Conservation (phyloP, 2,329 filamentous ascomycete species). For the Torrubiella hemipterigena region DNA sequence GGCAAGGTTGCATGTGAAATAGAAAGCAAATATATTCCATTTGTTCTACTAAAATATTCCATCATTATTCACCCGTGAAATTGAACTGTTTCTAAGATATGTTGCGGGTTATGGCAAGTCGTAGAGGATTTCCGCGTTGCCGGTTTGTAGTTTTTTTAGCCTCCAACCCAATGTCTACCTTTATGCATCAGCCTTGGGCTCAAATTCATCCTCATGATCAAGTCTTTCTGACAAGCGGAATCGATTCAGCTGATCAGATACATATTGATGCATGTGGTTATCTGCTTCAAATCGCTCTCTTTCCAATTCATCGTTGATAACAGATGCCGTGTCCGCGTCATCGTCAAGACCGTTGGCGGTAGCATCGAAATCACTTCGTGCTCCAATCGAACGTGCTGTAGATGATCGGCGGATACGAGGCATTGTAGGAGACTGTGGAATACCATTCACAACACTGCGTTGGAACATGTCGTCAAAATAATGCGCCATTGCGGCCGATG, state of each 20-base stretch:
- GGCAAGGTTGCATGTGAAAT: constrained; percentile 9
- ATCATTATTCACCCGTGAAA: background rate
- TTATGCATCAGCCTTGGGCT: constrained; percentile 25
- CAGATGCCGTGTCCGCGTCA: constrained; percentile 23
- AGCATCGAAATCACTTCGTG: constrained; percentile 64
- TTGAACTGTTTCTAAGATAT: background rate
- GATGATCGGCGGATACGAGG: constrained; percentile 63
- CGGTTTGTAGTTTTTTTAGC: background rate
- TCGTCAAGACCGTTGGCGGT: constrained; percentile 34
- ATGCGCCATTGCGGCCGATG: constrained; percentile 70
- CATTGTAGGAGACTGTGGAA: constrained; percentile 25
- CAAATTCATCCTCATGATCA: constrained; percentile 32
- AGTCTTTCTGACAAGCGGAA: constrained; percentile 33
- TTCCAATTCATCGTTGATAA: constrained; percentile 24
- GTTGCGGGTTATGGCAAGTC: too few relatives aligned
- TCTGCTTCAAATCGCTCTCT: constrained; percentile 44
- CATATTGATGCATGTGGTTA: constrained; percentile 67
- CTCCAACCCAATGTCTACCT: background rate
- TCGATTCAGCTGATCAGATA: constrained; percentile 66
- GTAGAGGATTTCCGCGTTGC: constrained; percentile 1
- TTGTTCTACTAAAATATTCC: constrained; percentile 1
- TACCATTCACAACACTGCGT: constrained; percentile 23
- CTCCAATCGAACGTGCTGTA: constrained; percentile 71
- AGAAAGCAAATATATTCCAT: constrained; percentile 9
- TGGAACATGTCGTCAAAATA: constrained; percentile 89